Base-by-base conservation (phyloP, 2,329 filamentous ascomycete genomes). In the Chaetomium olivaceum region DNA sequence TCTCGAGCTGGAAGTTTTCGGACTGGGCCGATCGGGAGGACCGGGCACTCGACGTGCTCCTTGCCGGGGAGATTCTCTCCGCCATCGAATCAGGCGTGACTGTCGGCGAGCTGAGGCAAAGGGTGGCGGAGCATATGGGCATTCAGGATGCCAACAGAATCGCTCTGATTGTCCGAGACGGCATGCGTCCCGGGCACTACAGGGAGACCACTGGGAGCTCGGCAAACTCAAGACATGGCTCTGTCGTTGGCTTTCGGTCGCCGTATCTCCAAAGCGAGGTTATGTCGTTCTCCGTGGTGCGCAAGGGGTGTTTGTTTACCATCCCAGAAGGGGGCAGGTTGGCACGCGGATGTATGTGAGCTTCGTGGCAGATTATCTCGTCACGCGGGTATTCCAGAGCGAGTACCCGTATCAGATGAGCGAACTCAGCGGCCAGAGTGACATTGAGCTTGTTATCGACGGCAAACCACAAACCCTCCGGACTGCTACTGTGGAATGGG, bases 401-500 rank as follows among this genome's bases (percentile, higher is more conserved):
- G 1, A 19, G 39, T 43, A 43, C 39, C 39, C 16, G 16, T 43
- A n/a, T 43, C 39, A 19, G 16, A 43, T 43, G 39, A 43, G 39
- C 39, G 39, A 43, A 43, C 39, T 43, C 5, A 54, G 27, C n/a
- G 21, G 51, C 5, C 36, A n/a, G 7, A 51, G 56, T 31, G 58
- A 48, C 8, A n/a, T 61, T 16, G 55, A 67, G 14, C 36, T 71
- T 50, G 54, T 31, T 1, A 65, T 65, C 16, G 67, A 67, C 6
- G 55, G 57, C 8, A 64, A 50, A 27, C 65, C 57, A 2, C 67
- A 68, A 2, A 39, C 61, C 43, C 29, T 65, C 23, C 55, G 59
- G 19, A n/a, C 2, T 4, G 21, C 31, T 51, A 62, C 55, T 4
- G 64, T 76, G 1, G 55, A 59, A 5, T 72, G 72, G 58, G 76